Conservation (phyloP, 345 rosid species). For the Cardamine chenopodiifolia region DNA sequence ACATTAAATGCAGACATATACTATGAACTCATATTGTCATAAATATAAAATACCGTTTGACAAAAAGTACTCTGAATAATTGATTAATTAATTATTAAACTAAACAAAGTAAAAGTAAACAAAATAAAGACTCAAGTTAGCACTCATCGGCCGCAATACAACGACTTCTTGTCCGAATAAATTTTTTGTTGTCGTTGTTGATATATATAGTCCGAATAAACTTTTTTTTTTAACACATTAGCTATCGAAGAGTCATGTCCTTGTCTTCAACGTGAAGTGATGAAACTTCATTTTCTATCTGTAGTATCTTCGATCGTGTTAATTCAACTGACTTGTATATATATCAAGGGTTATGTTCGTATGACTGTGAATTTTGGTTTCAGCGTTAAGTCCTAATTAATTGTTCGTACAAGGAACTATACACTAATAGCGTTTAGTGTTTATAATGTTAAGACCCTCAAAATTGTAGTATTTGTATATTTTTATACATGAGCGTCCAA, state of each 20-base stretch:
- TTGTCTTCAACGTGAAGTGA: neutral
- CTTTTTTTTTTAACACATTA: neutral
- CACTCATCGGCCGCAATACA: neutral
- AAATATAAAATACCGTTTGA: neutral
- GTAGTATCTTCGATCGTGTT: neutral
- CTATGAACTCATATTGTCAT: neutral
- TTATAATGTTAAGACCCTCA: neutral
- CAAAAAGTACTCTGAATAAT: neutral
- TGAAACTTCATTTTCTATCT: neutral
- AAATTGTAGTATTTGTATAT: neutral
- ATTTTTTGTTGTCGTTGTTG: neutral
- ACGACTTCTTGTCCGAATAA: conserved; percentile 1
- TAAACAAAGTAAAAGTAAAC: neutral
- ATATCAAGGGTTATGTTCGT: neutral
- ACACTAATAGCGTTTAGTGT: neutral
- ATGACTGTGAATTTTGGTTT: neutral
- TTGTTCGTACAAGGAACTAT: neutral
- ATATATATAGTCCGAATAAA: neutral
- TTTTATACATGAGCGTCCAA: neutral
- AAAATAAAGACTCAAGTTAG: neutral
- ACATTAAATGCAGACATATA: conserved; percentile 38
- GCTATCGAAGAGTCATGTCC: neutral
- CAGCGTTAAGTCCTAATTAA: neutral
- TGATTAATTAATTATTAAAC: neutral
- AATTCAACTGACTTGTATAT: neutral